These are phyloP conservation scores for Mycena metata DNA, from an alignment of 768 basidiomycete species.

Conservation along the genomic window DNA sequence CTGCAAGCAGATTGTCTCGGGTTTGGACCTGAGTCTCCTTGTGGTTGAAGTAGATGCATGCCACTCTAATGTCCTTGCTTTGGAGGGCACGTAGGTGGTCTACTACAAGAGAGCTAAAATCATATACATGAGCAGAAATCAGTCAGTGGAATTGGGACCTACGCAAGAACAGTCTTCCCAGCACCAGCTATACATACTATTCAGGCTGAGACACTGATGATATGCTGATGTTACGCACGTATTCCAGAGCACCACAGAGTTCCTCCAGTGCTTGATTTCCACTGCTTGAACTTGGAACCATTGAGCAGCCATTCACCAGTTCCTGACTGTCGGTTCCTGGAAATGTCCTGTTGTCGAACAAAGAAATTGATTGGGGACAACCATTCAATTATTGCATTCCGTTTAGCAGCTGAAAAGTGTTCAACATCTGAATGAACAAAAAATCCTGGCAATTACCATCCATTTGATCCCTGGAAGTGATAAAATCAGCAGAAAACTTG, in stretches of 20 bases:
- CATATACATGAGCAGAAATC: not conserved
- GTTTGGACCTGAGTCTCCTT: not conserved
- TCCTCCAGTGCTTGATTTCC: not conserved
- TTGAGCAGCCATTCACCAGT: not conserved
- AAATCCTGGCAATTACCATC: no score
- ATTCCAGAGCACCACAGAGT: not conserved
- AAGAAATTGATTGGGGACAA: conserved; percentile 17
- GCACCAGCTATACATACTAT: conserved; percentile 15
- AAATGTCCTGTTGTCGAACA: conserved; percentile 3
- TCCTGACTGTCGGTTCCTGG: not conserved
- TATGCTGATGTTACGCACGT: no score
- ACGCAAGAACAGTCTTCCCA: conserved; percentile 25
- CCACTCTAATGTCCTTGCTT: not conserved
- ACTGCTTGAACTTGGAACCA: not conserved
- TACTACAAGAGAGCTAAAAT: conserved; percentile 10
- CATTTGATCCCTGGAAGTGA: no score
- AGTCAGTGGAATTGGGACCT: not conserved
- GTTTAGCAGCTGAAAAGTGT: not conserved
- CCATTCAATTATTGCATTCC: conserved; percentile 7
- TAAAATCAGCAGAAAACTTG: no score
- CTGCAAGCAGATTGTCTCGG: no score
- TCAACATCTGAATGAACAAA: not conserved
- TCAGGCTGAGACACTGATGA: not conserved
- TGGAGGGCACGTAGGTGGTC: not conserved
- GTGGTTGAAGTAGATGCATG: conserved; percentile 22